phyloP scores from a whole-genome alignment of 1,284 basidiomycete genomes.

The Inonotus hispidus region DNA sequence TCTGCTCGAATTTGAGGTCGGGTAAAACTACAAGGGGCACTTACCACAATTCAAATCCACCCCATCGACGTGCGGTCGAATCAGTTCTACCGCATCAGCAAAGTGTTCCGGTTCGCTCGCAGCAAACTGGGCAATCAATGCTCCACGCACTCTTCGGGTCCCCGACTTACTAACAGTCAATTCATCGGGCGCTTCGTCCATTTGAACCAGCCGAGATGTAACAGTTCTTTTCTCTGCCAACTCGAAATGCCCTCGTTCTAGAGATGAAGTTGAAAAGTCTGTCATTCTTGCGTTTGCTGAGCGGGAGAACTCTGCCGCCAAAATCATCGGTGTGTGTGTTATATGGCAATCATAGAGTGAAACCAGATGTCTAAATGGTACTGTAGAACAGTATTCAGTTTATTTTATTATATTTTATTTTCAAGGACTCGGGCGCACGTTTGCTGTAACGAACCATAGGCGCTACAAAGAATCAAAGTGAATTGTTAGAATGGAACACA shows the following conservation, averaged over 20 bases:
- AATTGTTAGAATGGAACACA: not conserved
- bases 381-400: slow-evolving; percentile 19
- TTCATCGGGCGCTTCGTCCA: slow-evolving; percentile 14
- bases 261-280: slow-evolving; percentile 44
- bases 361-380: slow-evolving; percentile 49
- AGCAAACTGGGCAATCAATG: slow-evolving; percentile 50
- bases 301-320: slow-evolving; percentile 48
- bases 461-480: slow-evolving; percentile 27
- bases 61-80: slow-evolving; percentile 44
- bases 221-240: slow-evolving; percentile 27
- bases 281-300: slow-evolving; percentile 43
- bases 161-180: slow-evolving; percentile 11
- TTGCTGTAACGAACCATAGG: slow-evolving; percentile 55
- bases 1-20: not conserved
- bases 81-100: slow-evolving; percentile 50
- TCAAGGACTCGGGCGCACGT: slow-evolving; percentile 21
- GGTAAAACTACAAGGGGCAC: not conserved
- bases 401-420: not conserved
- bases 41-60: slow-evolving; percentile 51
- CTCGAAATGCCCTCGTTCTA: slow-evolving; percentile 46
- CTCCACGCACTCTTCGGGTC: slow-evolving; percentile 36
- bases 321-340: slow-evolving; percentile 56
- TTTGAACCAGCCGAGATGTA: slow-evolving; percentile 8
- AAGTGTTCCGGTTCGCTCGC: slow-evolving; percentile 40
- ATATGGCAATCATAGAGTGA: slow-evolving; percentile 52